Conservation (phyloP, 139 green algal species). For the Chlamydomonas incerta region DNA sequence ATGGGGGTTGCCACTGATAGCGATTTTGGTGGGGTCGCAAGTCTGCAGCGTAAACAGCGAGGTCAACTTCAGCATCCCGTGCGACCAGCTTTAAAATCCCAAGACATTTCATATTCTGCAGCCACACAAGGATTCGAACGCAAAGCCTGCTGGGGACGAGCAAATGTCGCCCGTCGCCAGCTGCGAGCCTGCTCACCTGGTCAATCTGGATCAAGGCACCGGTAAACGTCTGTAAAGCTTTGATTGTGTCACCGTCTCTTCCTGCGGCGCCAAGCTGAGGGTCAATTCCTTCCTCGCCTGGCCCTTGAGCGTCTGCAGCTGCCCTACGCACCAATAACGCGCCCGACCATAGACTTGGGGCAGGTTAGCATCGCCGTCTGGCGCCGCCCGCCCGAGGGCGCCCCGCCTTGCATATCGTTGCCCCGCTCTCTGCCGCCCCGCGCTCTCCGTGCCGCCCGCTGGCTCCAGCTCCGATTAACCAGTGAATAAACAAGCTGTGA, state of each 20-base stretch:
- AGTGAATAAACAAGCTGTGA: too few species aligned
- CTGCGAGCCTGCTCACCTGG: conserved; percentile 1
- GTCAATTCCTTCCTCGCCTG: background rate
- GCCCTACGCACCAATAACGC: conserved; percentile 70
- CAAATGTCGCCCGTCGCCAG: background rate
- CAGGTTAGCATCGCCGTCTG: conserved; percentile 58
- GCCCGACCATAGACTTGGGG: conserved; percentile 85
- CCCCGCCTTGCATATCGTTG: conserved; percentile 1
- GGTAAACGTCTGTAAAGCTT: conserved; percentile 80
- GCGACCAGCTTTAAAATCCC: too few species aligned
- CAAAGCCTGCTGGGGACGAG: too few species aligned
- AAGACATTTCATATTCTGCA: too few species aligned
- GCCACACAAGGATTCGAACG: too few species aligned
- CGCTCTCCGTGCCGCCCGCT: too few species aligned
- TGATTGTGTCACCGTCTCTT: conserved; percentile 86
- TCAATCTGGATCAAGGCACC: conserved; percentile 56
- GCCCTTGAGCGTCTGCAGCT: too few species aligned
- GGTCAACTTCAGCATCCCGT: too few species aligned
- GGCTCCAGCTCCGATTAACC: too few species aligned
- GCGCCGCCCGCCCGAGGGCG: background rate
- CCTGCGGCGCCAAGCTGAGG: background rate
- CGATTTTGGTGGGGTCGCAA: conserved; percentile 47
- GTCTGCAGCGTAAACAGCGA: background rate
- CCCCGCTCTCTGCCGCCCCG: background rate
- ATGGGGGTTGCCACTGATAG: conserved; percentile 66